These are phyloP conservation scores for Glarea lozoyensis DNA, from an alignment of 495 filamentous ascomycete species.

Conservation along the genomic window DNA sequence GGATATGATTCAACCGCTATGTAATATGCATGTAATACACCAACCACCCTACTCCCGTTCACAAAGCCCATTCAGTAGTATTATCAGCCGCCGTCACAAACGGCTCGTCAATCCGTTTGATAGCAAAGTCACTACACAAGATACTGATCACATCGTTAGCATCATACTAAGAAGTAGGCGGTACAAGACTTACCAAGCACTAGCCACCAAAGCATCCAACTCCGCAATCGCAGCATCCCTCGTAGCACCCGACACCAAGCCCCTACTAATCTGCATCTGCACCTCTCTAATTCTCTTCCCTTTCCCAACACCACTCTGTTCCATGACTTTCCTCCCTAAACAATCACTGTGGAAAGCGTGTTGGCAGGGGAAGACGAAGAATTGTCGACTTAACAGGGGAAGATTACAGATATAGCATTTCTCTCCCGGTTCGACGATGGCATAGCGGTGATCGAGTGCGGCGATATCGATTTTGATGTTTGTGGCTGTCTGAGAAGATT, in stretches of 20 bases:
- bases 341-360: constrained; percentile 97
- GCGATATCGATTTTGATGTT: constrained; percentile 85
- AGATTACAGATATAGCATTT: constrained; percentile 80
- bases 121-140: constrained; percentile 86
- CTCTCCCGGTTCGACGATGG: constrained; percentile 94
- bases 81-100: constrained; percentile 69
- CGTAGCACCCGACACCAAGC: constrained; percentile 47
- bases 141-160: constrained; percentile 47
- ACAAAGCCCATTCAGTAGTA: constrained; percentile 64
- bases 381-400: constrained; percentile 79
- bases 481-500: constrained; percentile 72
- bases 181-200: constrained; percentile 54
- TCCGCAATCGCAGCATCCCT: constrained; percentile 81
- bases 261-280: constrained; percentile 69
- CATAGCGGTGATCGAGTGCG: constrained; percentile 77
- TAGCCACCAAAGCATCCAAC: constrained; percentile 78
- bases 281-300: constrained; percentile 75
- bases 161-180: background rate
- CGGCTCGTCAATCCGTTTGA: constrained; percentile 86
- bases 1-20: too few species aligned
- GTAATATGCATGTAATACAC: constrained; percentile 5
- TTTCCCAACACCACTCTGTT: constrained; percentile 62
- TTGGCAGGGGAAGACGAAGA: constrained; percentile 97
- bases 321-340: constrained; percentile 71
- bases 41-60: too few species aligned